Evolutionary conservation across 2,329 filamentous ascomycete genomes (phyloP).

Genomic region (Calonectria fujianensis): DNA sequence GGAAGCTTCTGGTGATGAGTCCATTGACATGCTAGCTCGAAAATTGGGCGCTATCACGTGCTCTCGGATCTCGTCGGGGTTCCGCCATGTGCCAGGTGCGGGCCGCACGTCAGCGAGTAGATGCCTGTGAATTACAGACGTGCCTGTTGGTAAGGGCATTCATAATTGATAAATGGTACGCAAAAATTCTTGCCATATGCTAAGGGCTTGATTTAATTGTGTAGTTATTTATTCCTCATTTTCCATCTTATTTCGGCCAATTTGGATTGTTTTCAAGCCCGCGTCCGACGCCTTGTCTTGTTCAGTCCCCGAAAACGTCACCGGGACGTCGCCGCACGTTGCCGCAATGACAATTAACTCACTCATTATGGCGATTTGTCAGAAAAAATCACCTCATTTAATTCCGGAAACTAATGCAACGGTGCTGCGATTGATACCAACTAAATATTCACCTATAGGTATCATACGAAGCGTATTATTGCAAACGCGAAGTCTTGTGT

Average conservation of each 20-base stretch:
- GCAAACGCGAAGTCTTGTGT: background rate
- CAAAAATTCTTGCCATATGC: background rate
- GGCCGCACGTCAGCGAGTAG: constrained; percentile 44
- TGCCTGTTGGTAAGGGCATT: background rate
- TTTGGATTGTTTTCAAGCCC: background rate
- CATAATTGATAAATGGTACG: background rate
- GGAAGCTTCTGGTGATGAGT: constrained; percentile 56
- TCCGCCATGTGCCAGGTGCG: constrained; percentile 37
- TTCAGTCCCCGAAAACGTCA: constrained; percentile 4
- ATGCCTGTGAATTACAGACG: constrained; percentile 42
- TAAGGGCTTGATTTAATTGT: background rate
- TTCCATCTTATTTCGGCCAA: background rate
- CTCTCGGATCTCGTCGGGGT: constrained; percentile 42
- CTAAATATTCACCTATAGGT: background rate
- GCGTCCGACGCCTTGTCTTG: background rate
- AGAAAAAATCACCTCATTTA: constrained; percentile 15
- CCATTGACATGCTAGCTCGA: constrained; percentile 54
- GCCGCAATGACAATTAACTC: constrained; percentile 23
- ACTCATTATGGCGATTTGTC: constrained; percentile 8
- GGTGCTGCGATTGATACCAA: background rate
- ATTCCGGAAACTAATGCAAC: background rate
- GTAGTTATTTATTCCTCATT: background rate
- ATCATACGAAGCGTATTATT: background rate
- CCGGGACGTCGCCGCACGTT: constrained; percentile 17
- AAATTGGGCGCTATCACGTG: constrained; percentile 59